Evolutionary conservation across 2,329 filamentous ascomycete species (phyloP), one percentile per base, ranked within the genome.

Genomic region (Cyclaneusma minus): DNA sequence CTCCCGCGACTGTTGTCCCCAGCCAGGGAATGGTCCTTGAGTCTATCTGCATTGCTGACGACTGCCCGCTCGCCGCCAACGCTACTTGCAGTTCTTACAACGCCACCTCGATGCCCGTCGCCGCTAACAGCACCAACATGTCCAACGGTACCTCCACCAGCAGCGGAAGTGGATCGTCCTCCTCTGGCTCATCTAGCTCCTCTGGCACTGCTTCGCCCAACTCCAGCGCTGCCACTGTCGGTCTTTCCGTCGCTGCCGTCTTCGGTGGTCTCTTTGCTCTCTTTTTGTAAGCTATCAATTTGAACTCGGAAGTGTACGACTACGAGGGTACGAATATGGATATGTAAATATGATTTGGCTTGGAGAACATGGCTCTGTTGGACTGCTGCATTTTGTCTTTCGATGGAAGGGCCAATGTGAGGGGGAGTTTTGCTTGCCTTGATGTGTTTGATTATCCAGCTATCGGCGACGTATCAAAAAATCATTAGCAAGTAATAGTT

Each of bases 11-110:
- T 3, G 54, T 62, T 25, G 53, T 68, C 28, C 48, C 56, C 12
- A 40, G 48, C 5, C 54, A 62, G 29, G 53, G 52, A 5, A 32
- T 53, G 7, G 52, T 63, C 38, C 49, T 64, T 13, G 64, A 73
- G 46, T 51, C 58, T 29, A 67, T 73, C 35, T 73, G 68, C 51
- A 60, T 59, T 36, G 56, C 54, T 21, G 48, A 51, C n/a, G 42
- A 47, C 20, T 72, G 66, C 44, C 58, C 58, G 2, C 25, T 61
- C 8, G 53, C 60, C 9, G 35, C 47, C 5, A 55, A 60, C 26
- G 45, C 56, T 5, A 51, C 50, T 5, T 72, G 67, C 40, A 38
- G 40, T 11, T 37, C 43, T n/a, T 67, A 68, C 38, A 45, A 45
- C 5, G 22, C 24, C n/a, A 24, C 22, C 7, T 27, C 33, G 5